Conservation (phyloP, 306 rosid species). For the Comarum palustre region DNA sequence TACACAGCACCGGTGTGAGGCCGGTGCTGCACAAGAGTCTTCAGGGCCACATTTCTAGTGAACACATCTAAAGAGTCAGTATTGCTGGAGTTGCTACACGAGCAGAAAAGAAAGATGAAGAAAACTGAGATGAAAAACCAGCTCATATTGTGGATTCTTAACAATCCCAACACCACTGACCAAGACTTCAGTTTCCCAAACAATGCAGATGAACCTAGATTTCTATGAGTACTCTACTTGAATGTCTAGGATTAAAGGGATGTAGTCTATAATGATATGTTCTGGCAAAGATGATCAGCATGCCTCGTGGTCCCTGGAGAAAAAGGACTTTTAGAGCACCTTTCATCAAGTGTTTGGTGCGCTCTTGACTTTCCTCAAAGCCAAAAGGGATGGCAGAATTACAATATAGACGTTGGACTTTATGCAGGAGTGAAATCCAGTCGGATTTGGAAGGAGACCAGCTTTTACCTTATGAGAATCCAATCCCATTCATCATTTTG, state of each 20-base stretch:
- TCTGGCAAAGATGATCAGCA: conserved; percentile 32
- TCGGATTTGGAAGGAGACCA: neutral
- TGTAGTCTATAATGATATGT: conserved; percentile 16
- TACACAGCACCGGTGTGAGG: conserved; percentile 68
- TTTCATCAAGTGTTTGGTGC: conserved; percentile 13
- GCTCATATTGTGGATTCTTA: conserved; percentile 24
- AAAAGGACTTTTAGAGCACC: conserved; percentile 10
- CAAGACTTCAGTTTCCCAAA: neutral
- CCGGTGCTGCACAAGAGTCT: conserved; percentile 39
- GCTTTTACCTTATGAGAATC: neutral
- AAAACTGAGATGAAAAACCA: conserved; percentile 34
- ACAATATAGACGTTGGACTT: conserved; percentile 6
- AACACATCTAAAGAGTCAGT: conserved; percentile 50
- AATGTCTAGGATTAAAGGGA: conserved; percentile 10
- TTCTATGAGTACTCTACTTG: neutral
- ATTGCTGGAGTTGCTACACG: conserved; percentile 40
- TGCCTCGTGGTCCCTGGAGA: conserved; percentile 39
- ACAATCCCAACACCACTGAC: conserved; percentile 21
- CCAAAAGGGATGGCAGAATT: neutral
- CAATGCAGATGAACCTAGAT: neutral
- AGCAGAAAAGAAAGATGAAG: conserved; percentile 31
- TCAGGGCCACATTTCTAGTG: conserved; percentile 55
- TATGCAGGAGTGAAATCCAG: neutral
- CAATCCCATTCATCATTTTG: neutral
- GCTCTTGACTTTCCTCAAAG: conserved; percentile 26